Evolutionary conservation across 148 eudicot species (phyloP).

Genomic region (Nepenthes gracilis): DNA sequence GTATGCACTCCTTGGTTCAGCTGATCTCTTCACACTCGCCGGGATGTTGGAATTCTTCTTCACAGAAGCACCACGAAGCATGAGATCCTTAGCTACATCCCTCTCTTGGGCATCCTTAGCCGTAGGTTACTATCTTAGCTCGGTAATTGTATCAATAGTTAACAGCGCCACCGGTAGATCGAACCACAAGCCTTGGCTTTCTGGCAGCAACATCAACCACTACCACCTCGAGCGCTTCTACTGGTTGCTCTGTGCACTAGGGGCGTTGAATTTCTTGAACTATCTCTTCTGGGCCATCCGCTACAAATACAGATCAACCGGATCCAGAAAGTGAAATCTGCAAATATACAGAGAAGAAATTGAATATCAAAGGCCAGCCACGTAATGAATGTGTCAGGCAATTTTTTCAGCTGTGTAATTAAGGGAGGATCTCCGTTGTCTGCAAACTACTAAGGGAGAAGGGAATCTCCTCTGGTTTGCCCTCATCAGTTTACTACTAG

Average conservation of each 20-base stretch:
- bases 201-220: conserved; percentile 39
- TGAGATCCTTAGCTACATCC: conserved; percentile 67
- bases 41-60: conserved; percentile 73
- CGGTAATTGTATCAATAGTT: conserved; percentile 43
- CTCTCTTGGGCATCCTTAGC: conserved; percentile 69
- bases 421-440: too few species aligned
- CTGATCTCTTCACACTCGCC: conserved; percentile 65
- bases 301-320: conserved; percentile 46
- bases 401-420: too few species aligned
- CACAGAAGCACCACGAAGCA: conserved; percentile 60
- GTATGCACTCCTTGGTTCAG: conserved; percentile 59
- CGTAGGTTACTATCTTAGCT: conserved; percentile 58
- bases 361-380: neutral
- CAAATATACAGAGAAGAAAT: neutral
- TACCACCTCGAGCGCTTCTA: conserved; percentile 57
- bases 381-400: neutral
- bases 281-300: conserved; percentile 55
- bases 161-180: conserved; percentile 30
- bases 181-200: conserved; percentile 34
- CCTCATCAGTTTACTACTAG: too few species aligned
- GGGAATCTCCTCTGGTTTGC: too few species aligned
- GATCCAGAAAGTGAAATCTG: neutral
- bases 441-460: too few species aligned
- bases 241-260: conserved; percentile 50
- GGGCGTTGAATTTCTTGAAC: conserved; percentile 42